These are phyloP conservation scores for Fonsecaea monophora DNA, from an alignment of 2,329 filamentous ascomycete species.

Conservation along the genomic window DNA sequence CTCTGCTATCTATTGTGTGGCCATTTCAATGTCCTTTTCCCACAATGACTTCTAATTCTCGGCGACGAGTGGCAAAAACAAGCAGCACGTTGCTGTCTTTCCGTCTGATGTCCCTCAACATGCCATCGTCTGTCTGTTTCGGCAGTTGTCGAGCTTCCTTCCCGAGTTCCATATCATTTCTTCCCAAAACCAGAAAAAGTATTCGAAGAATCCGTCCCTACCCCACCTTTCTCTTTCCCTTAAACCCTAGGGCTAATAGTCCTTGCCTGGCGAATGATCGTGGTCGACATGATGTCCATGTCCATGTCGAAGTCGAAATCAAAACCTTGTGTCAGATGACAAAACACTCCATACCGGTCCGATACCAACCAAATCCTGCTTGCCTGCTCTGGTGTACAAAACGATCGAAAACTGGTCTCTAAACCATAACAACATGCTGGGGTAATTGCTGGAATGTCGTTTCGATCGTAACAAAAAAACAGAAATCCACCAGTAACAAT, in stretches of 20 bases:
- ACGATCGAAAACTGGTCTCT: conserved; percentile 9
- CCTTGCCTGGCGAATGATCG: neutral
- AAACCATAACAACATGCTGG: conserved; percentile 13
- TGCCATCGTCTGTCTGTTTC: neutral
- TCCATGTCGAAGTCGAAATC: conserved; percentile 9
- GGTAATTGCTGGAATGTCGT: conserved; percentile 9
- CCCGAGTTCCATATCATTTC: neutral
- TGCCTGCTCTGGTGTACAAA: neutral
- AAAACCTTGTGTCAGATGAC: conserved; percentile 20
- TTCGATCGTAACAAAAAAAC: conserved; percentile 8
- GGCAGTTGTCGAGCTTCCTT: neutral
- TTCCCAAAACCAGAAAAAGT: neutral
- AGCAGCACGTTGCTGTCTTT: neutral
- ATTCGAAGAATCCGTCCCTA: neutral
- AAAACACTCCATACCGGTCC: conserved; percentile 18
- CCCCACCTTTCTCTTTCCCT: neutral
- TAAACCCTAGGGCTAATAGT: neutral
- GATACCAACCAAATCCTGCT: conserved; percentile 10
- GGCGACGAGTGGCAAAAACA: neutral
- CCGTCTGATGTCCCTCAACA: neutral
- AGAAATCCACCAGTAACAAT: conserved; percentile 14
- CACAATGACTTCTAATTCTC: neutral
- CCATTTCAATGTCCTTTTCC: neutral
- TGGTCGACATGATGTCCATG: conserved; percentile 15
- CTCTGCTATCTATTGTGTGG: conserved; percentile 1